phyloP scores from a whole-genome alignment of 768 basidiomycete genomes.

The Vishniacozyma victoriae region DNA sequence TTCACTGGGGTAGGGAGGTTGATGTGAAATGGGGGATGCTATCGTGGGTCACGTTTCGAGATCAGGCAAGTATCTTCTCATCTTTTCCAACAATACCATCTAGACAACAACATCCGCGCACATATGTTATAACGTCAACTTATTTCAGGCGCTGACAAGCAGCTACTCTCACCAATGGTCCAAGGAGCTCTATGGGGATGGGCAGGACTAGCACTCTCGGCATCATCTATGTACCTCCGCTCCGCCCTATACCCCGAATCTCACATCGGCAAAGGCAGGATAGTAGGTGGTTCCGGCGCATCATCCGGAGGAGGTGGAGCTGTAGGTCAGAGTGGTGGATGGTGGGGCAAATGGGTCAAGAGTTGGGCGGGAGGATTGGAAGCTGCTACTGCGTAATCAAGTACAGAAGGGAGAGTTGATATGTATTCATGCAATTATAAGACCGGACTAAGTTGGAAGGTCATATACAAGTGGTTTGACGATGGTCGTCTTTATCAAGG shows the following conservation, averaged over 20 bases:
- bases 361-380: constrained; percentile 43
- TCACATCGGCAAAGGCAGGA: constrained; percentile 28
- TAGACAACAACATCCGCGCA: background rate
- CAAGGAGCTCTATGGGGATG: constrained; percentile 46
- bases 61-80: constrained; percentile 35
- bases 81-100: background rate
- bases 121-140: background rate
- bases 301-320: constrained; percentile 28
- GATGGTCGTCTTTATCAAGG: background rate
- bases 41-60: constrained; percentile 40
- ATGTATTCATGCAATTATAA: background rate
- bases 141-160: background rate
- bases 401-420: background rate
- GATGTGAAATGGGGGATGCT: constrained; percentile 41
- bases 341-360: constrained; percentile 41
- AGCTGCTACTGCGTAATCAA: constrained; percentile 25
- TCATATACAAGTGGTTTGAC: background rate
- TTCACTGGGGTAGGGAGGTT: constrained; percentile 42
- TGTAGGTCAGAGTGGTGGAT: constrained; percentile 29
- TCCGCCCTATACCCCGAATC: constrained; percentile 33
- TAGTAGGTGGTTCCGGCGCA: constrained; percentile 33
- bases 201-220: constrained; percentile 29
- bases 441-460: background rate
- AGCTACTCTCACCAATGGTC: constrained; percentile 42
- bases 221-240: constrained; percentile 21